Percentiles rank a stretch among this genome's conserved stretches.
These are phyloP conservation scores for Claviceps lovelessii DNA, from an alignment of 2,329 filamentous ascomycete genomes.

Conservation along the genomic window DNA sequence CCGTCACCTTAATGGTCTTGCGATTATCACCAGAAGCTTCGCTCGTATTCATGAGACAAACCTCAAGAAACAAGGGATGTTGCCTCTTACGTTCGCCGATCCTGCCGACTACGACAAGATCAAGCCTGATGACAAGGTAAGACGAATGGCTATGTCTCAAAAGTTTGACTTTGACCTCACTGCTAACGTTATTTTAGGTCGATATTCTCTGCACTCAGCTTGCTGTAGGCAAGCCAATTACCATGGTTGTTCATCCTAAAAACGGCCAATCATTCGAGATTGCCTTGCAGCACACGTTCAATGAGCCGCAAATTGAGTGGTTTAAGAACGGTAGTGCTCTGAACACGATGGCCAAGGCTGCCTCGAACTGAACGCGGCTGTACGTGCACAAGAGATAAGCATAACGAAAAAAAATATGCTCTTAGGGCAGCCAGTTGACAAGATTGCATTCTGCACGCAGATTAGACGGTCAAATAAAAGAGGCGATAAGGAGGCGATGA, in stretches of 20 bases:
- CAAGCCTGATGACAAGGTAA: constrained; percentile 70
- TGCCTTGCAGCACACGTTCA: constrained; percentile 89
- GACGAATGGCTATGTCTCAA: constrained; percentile 1
- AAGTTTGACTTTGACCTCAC: not conserved
- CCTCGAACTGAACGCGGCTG: constrained; percentile 16
- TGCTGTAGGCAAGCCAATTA: constrained; percentile 83
- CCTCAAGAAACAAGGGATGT: constrained; percentile 99
- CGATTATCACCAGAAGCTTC: constrained; percentile 90
- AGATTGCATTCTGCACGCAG: not conserved
- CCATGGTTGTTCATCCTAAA: constrained; percentile 82
- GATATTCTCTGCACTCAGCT: constrained; percentile 82
- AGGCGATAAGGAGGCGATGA: not conserved
- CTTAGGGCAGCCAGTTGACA: not conserved
- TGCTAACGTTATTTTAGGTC: constrained; percentile 31
- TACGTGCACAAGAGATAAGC: not conserved
- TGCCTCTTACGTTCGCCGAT: constrained; percentile 88
- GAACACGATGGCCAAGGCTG: constrained; percentile 88
- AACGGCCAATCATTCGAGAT: constrained; percentile 69
- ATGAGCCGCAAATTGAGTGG: constrained; percentile 95
- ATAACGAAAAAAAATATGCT: not conserved
- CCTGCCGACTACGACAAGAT: constrained; percentile 98
- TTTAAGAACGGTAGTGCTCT: constrained; percentile 96
- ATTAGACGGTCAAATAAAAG: not conserved
- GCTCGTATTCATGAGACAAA: constrained; percentile 99
- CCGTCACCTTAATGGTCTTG: constrained; percentile 88